Percentiles rank a stretch among this genome's conserved stretches.
Evolutionary conservation across 2,329 filamentous ascomycete species (phyloP).

Genomic region (Cadophora sp.): DNA sequence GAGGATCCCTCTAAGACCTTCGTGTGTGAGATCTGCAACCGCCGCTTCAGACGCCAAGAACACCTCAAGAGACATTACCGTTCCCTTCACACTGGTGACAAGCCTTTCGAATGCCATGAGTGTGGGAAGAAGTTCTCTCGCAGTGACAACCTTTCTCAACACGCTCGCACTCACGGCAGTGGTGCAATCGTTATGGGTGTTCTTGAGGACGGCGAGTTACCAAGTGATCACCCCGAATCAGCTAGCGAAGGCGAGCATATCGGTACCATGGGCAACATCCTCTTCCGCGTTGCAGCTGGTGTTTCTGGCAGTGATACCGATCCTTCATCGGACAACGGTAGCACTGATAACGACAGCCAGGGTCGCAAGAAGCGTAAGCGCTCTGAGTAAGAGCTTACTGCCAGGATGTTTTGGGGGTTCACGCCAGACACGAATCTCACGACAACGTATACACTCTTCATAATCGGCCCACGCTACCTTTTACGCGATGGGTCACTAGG

Average conservation of each 20-base stretch:
- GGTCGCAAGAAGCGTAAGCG: constrained; percentile 83
- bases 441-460: constrained; percentile 41
- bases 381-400: constrained; percentile 55
- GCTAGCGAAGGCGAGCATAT: constrained; percentile 64
- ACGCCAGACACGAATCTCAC: constrained; percentile 41
- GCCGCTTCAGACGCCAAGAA: constrained; percentile 96
- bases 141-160: constrained; percentile 96
- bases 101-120: constrained; percentile 97
- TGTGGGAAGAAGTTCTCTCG: constrained; percentile 99
- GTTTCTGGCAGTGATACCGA: constrained; percentile 69
- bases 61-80: constrained; percentile 98
- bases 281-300: constrained; percentile 82
- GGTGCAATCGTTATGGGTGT: constrained; percentile 92
- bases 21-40: constrained; percentile 93
- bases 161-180: constrained; percentile 90
- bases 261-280: constrained; percentile 73
- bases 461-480: constrained; percentile 38
- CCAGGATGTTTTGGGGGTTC: constrained; percentile 3
- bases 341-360: constrained; percentile 52
- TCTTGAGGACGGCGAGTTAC: constrained; percentile 71
- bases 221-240: constrained; percentile 51
- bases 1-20: constrained; percentile 99
- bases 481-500: constrained; percentile 39
- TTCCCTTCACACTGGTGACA: constrained; percentile 97
- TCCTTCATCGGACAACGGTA: constrained; percentile 57